These are phyloP conservation scores for Alternaria infectoria DNA, from an alignment of 2,329 filamentous ascomycete genomes.

Conservation along the genomic window DNA sequence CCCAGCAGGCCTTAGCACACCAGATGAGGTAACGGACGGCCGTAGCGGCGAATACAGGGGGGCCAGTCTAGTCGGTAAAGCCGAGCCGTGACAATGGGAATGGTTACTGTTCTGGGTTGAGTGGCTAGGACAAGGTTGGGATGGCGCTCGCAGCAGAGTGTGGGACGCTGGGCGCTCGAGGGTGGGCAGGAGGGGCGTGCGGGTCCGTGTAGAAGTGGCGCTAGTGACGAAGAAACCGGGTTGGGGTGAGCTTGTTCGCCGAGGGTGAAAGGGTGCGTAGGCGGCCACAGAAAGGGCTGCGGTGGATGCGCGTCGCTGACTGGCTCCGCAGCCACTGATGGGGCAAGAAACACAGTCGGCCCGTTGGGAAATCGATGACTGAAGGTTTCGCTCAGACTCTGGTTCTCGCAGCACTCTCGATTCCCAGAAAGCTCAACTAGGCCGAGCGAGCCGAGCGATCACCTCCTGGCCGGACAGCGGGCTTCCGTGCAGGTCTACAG, in stretches of 20 bases:
- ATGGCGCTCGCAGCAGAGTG: slow-evolving; percentile 32
- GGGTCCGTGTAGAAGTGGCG: slow-evolving; percentile 22
- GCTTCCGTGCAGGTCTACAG: slow-evolving; percentile 28
- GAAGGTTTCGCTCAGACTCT: slow-evolving; percentile 27
- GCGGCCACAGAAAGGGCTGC: slow-evolving; percentile 22
- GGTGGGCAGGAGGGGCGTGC: slow-evolving; percentile 23
- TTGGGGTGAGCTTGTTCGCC: slow-evolving; percentile 27
- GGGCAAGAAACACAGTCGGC: slow-evolving; percentile 34
- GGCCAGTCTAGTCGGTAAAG: slow-evolving; percentile 36
- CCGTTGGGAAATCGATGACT: slow-evolving; percentile 38
- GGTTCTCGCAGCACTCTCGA: slow-evolving; percentile 32
- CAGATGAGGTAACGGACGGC: slow-evolving; percentile 47
- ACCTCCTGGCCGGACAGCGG: slow-evolving; percentile 42
- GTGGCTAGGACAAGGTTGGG: slow-evolving; percentile 28
- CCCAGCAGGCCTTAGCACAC: slow-evolving; percentile 41
- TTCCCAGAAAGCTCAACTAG: slow-evolving; percentile 34
- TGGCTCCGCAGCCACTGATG: slow-evolving; percentile 16
- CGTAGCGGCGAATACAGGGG: slow-evolving; percentile 29
- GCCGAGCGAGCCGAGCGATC: slow-evolving; percentile 47
- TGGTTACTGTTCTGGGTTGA: slow-evolving; percentile 35
- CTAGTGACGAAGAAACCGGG: slow-evolving; percentile 21
- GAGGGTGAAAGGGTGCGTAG: slow-evolving; percentile 25
- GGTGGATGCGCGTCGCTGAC: slow-evolving; percentile 20
- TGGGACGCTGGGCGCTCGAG: slow-evolving; percentile 27
- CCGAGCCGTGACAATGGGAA: slow-evolving; percentile 46